Conservation (phyloP, 768 basidiomycete genomes). For the Suillus subluteus region DNA sequence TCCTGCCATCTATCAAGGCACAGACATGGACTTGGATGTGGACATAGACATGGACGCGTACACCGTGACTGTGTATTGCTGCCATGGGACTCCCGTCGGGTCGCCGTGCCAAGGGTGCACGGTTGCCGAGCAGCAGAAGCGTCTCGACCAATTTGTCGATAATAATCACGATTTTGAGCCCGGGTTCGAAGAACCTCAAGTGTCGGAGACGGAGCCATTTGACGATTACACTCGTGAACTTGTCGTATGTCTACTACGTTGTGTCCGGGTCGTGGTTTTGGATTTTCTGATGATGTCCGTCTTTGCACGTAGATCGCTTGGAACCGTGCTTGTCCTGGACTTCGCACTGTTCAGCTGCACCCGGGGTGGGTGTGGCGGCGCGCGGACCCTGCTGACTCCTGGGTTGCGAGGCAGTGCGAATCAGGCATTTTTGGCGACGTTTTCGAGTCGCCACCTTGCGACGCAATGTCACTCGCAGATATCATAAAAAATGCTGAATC, state of each 20-base stretch:
- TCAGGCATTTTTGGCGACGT: background rate
- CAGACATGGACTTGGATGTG: background rate
- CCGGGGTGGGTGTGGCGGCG: constrained; percentile 44
- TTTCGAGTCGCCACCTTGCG: background rate
- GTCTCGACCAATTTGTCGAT: background rate
- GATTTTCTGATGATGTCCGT: background rate
- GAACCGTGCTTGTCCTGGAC: constrained; percentile 42
- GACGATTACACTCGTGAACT: constrained; percentile 5
- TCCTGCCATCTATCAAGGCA: background rate
- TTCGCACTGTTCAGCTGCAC: constrained; percentile 47
- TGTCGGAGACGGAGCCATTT: background rate
- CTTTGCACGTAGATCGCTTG: constrained; percentile 39
- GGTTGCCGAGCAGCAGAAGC: background rate
- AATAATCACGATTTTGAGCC: background rate
- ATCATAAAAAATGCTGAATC: background rate
- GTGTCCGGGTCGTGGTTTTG: too few relatives aligned
- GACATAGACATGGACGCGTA: background rate
- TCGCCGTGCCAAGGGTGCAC: background rate
- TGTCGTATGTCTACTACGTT: background rate
- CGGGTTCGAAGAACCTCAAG: background rate
- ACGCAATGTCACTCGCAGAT: background rate
- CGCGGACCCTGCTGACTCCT: constrained; percentile 9
- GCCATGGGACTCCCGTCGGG: background rate
- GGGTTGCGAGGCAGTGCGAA: background rate
- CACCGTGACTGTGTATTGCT: background rate